Evolutionary conservation across 2,329 filamentous ascomycete genomes (phyloP).

Genomic region (Coniella lustricola): DNA sequence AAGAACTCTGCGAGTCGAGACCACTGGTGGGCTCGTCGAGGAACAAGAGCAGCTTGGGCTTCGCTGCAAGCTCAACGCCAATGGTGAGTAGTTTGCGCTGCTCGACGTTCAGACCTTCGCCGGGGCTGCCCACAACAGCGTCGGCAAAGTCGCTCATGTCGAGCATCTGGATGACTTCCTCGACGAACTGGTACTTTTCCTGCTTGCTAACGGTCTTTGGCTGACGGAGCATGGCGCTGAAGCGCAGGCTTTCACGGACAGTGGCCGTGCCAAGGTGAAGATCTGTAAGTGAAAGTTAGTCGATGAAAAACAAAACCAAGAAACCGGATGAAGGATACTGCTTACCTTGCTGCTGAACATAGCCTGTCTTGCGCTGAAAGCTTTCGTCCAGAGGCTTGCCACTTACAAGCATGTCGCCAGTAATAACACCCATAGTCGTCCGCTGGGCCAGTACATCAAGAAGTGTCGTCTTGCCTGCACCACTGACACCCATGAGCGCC

Average conservation of each 20-base stretch:
- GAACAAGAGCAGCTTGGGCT: slow-evolving; percentile 53
- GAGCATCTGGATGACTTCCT: slow-evolving; percentile 58
- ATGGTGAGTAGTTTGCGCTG: slow-evolving; percentile 57
- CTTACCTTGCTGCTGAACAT: slow-evolving; percentile 58
- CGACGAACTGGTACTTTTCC: slow-evolving; percentile 56
- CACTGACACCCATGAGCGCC: slow-evolving; percentile 63
- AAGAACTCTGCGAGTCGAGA: slow-evolving; percentile 56
- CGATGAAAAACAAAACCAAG: not conserved
- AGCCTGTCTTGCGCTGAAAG: slow-evolving; percentile 60
- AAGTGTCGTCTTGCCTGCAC: slow-evolving; percentile 56
- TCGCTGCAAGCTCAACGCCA: slow-evolving; percentile 51
- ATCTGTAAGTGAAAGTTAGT: slow-evolving; percentile 29
- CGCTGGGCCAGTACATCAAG: slow-evolving; percentile 52
- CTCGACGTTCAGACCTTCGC: slow-evolving; percentile 54
- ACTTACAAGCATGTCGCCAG: slow-evolving; percentile 60
- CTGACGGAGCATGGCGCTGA: slow-evolving; percentile 52
- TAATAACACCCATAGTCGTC: slow-evolving; percentile 54
- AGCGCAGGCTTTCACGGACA: slow-evolving; percentile 46
- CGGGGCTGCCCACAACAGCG: slow-evolving; percentile 56
- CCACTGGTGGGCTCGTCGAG: slow-evolving; percentile 56
- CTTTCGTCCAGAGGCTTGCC: slow-evolving; percentile 45
- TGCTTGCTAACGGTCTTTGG: slow-evolving; percentile 43
- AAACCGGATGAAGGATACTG: not conserved
- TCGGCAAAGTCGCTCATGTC: slow-evolving; percentile 62
- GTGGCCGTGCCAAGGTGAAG: slow-evolving; percentile 49